Evolutionary conservation across 768 basidiomycete genomes (phyloP).

Genomic region (Gymnopilus junonius): DNA sequence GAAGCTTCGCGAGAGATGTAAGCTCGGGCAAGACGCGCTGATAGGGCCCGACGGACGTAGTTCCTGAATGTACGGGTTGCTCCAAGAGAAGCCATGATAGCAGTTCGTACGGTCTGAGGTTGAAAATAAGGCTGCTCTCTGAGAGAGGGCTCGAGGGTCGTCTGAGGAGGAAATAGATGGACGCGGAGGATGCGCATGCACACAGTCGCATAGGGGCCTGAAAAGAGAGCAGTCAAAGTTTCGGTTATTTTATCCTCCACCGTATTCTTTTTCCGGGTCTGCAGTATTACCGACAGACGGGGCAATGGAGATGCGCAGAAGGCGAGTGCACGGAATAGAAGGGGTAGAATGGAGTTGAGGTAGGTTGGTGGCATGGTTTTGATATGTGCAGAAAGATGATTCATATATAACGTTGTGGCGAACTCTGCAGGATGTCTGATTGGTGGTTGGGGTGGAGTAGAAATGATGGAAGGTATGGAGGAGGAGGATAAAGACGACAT

Average conservation of each 20-base stretch:
- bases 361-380: slow-evolving; percentile 60
- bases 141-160: slow-evolving; percentile 11
- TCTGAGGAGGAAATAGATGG: slow-evolving; percentile 55
- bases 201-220: slow-evolving; percentile 66
- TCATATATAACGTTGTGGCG: slow-evolving; percentile 64
- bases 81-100: slow-evolving; percentile 54
- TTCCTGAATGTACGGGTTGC: slow-evolving; percentile 66
- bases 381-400: slow-evolving; percentile 63
- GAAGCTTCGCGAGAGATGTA: slow-evolving; percentile 62
- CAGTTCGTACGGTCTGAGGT: slow-evolving; percentile 20
- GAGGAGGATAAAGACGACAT: slow-evolving; percentile 63
- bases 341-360: slow-evolving; percentile 62
- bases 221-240: slow-evolving; percentile 57
- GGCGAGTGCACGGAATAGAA: slow-evolving; percentile 73
- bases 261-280: slow-evolving; percentile 37
- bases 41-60: slow-evolving; percentile 64
- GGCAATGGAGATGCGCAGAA: slow-evolving; percentile 71
- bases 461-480: slow-evolving; percentile 37
- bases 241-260: slow-evolving; percentile 64
- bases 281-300: slow-evolving; percentile 58
- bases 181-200: slow-evolving; percentile 68
- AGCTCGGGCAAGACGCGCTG: slow-evolving; percentile 65
- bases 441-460: slow-evolving; percentile 38
- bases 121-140: not conserved
- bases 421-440: slow-evolving; percentile 66